Base-by-base conservation (phyloP, 306 rosid species). In the Acacia confusa region DNA sequence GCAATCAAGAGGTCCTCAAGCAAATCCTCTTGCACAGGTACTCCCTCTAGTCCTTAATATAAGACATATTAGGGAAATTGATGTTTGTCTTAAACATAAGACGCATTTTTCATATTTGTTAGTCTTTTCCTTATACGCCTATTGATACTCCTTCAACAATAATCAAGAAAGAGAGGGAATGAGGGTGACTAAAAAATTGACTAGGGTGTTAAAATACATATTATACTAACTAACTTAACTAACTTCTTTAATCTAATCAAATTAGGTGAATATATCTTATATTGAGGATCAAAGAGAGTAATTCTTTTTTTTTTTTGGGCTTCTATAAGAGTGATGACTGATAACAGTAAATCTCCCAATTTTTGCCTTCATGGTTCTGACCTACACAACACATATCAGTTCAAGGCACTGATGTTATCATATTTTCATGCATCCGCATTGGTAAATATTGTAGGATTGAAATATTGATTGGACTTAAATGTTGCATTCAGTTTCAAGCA, bases 1-100 rank as follows among this genome's bases (percentile, higher is more conserved):
- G 86, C 91, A 95, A 80, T 92, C 97, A 48, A 89, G 97, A 78
- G 97, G 98, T 82, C 97, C 90, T 77, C 97, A 92, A 86, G 97
- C 95, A 0, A 95, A 95, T 84, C 98, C 98, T 76, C 95, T 95
- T 67, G 92, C 92, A 17, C 97, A 93, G 83, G 97, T 36, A 36
- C 40, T 36, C 40, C 7, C 38, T 34, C 7, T 0, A 5, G 1
- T 34, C 7, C 0, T 0, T 36, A 36, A 36, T 36, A 36, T 36
- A 36, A 0, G 40, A 36, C 40, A 36, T 34, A 34, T 36, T 36
- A 5, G 40, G 40, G 0, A 7, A 36, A 7, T 36, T 36, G 8
- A 36, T 36, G 0, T 6, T 6, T 6, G 8, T 36, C 7, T 1
- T 36, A 36, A 36, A 6, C 6, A 36, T 36, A 34, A 34, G 7